Evolutionary conservation across 225 moss, liverwort and hornwort species (phyloP).

Genomic region (Anthoceros angustus): DNA sequence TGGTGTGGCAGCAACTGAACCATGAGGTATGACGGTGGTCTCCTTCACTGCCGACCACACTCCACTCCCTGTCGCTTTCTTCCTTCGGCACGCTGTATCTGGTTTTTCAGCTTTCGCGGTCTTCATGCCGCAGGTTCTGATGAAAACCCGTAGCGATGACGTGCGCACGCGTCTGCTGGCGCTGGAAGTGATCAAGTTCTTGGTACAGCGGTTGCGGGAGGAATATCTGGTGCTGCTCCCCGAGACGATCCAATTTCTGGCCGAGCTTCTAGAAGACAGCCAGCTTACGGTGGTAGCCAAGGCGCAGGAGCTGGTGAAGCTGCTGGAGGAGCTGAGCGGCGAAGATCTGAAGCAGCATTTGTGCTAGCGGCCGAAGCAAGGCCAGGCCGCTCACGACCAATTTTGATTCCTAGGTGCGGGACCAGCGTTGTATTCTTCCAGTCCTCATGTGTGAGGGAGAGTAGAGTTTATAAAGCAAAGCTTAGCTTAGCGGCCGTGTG

Average conservation of each 20-base stretch:
- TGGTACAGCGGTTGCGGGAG: slow-evolving; percentile 77
- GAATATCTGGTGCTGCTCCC: slow-evolving; percentile 85
- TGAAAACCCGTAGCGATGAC: slow-evolving; percentile 58
- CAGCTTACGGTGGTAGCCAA: slow-evolving; percentile 57
- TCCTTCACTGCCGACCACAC: not conserved
- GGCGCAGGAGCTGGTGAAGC: slow-evolving; percentile 77
- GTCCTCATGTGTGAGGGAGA: no score
- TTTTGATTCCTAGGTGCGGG: not conserved
- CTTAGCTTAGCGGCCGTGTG: no score
- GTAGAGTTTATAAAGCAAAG: no score
- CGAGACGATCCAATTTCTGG: slow-evolving; percentile 84
- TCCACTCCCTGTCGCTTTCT: not conserved
- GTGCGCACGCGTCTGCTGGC: slow-evolving; percentile 62
- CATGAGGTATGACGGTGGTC: slow-evolving; percentile 49
- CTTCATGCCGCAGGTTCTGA: slow-evolving; percentile 52
- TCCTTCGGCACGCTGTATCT: not conserved
- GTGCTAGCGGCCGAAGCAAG: slow-evolving; percentile 7
- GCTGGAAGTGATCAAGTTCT: slow-evolving; percentile 54
- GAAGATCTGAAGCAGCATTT: slow-evolving; percentile 81
- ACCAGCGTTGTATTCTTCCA: not conserved
- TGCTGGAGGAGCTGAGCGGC: slow-evolving; percentile 74
- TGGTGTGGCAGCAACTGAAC: slow-evolving; percentile 94
- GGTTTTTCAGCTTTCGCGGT: slow-evolving; percentile 1
- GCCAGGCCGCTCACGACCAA: not conserved
- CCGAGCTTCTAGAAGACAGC: slow-evolving; percentile 74